Percentiles rank a stretch among this genome's conserved stretches.
These are phyloP conservation scores for Pseudozyma tsukubaensis DNA, from an alignment of 1,284 basidiomycete genomes.

Conservation along the genomic window DNA sequence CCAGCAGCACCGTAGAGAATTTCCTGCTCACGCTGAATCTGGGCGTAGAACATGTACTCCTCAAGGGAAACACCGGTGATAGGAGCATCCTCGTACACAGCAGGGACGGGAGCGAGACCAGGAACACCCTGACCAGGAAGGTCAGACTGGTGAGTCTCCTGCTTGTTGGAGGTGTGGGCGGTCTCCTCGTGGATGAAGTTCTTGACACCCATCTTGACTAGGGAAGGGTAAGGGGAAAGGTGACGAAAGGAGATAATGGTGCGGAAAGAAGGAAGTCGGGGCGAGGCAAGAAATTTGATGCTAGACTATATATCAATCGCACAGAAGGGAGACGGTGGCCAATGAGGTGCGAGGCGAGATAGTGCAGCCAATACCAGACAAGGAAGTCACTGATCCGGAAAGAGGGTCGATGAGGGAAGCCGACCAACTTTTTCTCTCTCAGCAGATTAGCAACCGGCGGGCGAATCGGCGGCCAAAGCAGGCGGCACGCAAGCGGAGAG, in stretches of 20 bases:
- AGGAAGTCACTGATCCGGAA: background rate
- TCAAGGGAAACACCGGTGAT: conserved; percentile 25
- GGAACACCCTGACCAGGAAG: conserved; percentile 41
- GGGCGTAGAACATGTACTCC: conserved; percentile 52
- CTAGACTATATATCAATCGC: background rate
- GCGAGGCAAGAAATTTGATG: background rate
- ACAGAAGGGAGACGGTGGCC: background rate
- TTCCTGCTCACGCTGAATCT: conserved; percentile 47
- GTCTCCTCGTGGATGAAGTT: conserved; percentile 25
- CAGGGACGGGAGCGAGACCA: conserved; percentile 36
- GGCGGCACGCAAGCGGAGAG: no score
- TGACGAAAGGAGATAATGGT: background rate
- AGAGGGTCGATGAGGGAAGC: background rate
- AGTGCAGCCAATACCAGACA: background rate
- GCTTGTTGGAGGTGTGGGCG: conserved; percentile 38
- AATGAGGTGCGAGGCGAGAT: background rate
- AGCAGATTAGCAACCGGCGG: no score
- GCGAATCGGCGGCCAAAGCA: no score
- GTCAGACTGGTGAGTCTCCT: conserved; percentile 42
- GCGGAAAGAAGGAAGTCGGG: no score
- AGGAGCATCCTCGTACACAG: conserved; percentile 30
- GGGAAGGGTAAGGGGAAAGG: conserved; percentile 1
- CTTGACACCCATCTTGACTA: conserved; percentile 32
- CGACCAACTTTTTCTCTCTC: background rate
- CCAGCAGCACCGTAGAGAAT: conserved; percentile 35